Evolutionary conservation across 192 early-diverging fungal genomes (phyloP).

Genomic region (Podila verticillata): DNA sequence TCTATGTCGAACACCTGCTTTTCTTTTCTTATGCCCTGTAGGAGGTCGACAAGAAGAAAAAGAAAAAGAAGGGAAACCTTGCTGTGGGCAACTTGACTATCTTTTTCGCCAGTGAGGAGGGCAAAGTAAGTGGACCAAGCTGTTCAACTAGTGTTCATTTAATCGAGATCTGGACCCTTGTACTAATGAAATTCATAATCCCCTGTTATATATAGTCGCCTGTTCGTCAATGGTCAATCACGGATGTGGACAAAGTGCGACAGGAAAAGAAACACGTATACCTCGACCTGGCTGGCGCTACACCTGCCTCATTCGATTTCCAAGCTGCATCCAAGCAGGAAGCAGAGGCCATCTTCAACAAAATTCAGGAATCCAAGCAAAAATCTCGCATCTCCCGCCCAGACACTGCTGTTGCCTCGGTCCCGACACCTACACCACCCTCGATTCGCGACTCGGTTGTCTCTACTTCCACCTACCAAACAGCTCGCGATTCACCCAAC

Average conservation of each 20-base stretch:
- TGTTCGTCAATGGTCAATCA: conserved; percentile 66
- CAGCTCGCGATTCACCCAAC: conserved; percentile 40
- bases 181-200: too few species aligned
- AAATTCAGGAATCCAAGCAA: conserved; percentile 63
- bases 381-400: conserved; percentile 60
- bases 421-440: conserved; percentile 18
- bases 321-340: conserved; percentile 69
- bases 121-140: conserved; percentile 49
- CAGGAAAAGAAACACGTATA: conserved; percentile 72
- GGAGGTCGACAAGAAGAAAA: conserved; percentile 81
- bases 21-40: conserved; percentile 12
- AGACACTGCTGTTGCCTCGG: conserved; percentile 12
- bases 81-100: conserved; percentile 70
- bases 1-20: neutral
- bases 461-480: conserved; percentile 45
- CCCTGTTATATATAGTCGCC: conserved; percentile 43
- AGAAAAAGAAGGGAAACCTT: conserved; percentile 72
- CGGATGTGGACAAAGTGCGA: conserved; percentile 67
- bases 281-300: conserved; percentile 67
- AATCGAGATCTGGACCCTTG: too few species aligned
- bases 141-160: too few species aligned
- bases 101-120: conserved; percentile 69
- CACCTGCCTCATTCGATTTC: conserved; percentile 69
- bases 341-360: conserved; percentile 72
- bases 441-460: conserved; percentile 45